These are phyloP conservation scores for Clitopilus hobsonii DNA, from an alignment of 768 basidiomycete species.

Conservation along the genomic window DNA sequence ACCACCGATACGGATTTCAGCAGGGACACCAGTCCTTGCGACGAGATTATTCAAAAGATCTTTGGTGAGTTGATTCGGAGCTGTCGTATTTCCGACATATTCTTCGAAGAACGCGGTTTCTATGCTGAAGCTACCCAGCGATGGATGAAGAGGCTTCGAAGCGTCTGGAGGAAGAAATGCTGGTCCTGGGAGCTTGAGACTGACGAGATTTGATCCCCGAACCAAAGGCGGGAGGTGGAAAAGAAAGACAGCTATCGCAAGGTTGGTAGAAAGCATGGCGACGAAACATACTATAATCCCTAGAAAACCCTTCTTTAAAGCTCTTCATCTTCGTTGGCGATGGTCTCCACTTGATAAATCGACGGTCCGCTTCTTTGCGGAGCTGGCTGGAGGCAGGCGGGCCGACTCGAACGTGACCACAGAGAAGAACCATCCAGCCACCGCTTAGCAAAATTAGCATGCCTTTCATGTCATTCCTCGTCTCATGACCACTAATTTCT, in stretches of 20 bases:
- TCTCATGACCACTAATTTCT: too few species aligned
- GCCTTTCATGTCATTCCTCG: background rate
- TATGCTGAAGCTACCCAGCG: conserved; percentile 33
- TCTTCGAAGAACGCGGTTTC: conserved; percentile 52
- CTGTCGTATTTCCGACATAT: conserved; percentile 40
- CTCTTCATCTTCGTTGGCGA: background rate
- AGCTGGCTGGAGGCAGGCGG: background rate
- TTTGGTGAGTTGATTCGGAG: conserved; percentile 38
- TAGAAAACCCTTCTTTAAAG: background rate
- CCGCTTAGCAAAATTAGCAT: background rate
- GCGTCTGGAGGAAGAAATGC: conserved; percentile 17
- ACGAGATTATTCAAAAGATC: conserved; percentile 42
- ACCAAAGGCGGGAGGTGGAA: background rate
- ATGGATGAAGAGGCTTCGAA: conserved; percentile 32
- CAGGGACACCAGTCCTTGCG: conserved; percentile 32
- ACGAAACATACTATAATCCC: background rate
- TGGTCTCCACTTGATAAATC: background rate
- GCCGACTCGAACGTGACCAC: background rate
- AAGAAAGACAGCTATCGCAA: too few species aligned
- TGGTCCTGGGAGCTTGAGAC: background rate
- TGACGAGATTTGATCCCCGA: background rate
- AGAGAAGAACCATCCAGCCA: background rate
- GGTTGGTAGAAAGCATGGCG: background rate
- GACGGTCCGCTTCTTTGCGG: background rate
- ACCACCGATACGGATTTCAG: conserved; percentile 44